Conservation (phyloP, 768 basidiomycete species). For the Pulveroboletus ravenelii region DNA sequence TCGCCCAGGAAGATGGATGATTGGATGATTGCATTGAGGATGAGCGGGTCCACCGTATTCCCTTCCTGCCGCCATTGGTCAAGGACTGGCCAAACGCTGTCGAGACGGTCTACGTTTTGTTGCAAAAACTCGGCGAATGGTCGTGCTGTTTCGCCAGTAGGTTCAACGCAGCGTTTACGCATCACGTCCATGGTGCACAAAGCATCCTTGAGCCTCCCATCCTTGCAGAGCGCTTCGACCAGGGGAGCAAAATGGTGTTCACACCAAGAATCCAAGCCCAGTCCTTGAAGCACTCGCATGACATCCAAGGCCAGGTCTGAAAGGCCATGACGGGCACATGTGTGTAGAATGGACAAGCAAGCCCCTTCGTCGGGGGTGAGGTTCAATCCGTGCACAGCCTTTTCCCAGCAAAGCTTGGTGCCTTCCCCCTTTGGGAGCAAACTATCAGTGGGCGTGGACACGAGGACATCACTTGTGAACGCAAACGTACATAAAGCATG, state of each 20-base stretch:
- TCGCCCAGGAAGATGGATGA: conserved; percentile 60
- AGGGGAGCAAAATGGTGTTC: conserved; percentile 79
- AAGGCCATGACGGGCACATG: conserved; percentile 69
- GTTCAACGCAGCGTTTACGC: conserved; percentile 47
- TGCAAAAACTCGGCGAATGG: conserved; percentile 50
- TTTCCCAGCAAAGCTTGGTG: conserved; percentile 57
- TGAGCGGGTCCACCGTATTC: conserved; percentile 48
- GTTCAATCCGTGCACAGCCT: conserved; percentile 46
- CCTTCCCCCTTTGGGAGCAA: conserved; percentile 54
- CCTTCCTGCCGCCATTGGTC: conserved; percentile 55
- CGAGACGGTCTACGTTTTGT: conserved; percentile 48
- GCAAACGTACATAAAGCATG: conserved; percentile 58
- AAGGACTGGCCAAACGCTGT: conserved; percentile 59
- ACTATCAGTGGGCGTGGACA: not conserved
- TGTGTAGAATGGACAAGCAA: conserved; percentile 62
- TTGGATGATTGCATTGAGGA: conserved; percentile 63
- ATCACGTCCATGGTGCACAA: conserved; percentile 56
- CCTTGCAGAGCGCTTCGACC: conserved; percentile 65
- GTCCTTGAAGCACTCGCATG: conserved; percentile 48
- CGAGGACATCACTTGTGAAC: not conserved
- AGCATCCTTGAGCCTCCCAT: conserved; percentile 56
- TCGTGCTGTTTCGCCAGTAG: conserved; percentile 46
- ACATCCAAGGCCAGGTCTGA: conserved; percentile 66
- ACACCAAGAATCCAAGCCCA: conserved; percentile 43
- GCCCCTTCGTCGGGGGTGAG: conserved; percentile 72